A percentile compares a stretch with the other conserved stretches of the same genome.
Evolutionary conservation across 352 stramenopile species (phyloP).

Genomic region (Thraustochytrium striatum): DNA sequence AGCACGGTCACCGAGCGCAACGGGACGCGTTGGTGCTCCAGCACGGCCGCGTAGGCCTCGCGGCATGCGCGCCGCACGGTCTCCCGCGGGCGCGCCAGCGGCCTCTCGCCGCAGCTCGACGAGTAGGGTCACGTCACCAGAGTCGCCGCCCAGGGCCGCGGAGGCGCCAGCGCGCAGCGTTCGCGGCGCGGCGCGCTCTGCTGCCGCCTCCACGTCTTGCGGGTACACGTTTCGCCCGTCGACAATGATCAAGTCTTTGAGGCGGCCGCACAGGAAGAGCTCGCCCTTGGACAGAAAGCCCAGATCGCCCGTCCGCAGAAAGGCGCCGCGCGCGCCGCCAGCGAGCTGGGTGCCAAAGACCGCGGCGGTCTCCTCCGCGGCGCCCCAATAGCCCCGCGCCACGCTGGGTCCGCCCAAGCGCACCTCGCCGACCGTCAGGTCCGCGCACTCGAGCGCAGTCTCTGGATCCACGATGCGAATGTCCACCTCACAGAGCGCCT

Average conservation of each 20-base stretch:
- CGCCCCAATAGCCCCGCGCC: conserved; percentile 84
- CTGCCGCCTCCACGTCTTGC: conserved; percentile 92
- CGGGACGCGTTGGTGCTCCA: conserved; percentile 61
- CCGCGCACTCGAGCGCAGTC: conserved; percentile 57
- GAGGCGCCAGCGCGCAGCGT: conserved; percentile 52
- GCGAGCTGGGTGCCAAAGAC: conserved; percentile 71
- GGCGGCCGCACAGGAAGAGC: conserved; percentile 93
- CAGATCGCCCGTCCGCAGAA: conserved; percentile 90
- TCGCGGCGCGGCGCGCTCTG: conserved; percentile 66
- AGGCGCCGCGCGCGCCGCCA: conserved; percentile 55
- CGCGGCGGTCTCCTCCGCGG: conserved; percentile 68
- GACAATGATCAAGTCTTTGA: conserved; percentile 99
- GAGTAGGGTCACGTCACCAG: conserved; percentile 65
- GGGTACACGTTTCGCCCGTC: conserved; percentile 97
- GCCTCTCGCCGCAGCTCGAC: conserved; percentile 67
- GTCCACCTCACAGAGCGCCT: conserved; percentile 68
- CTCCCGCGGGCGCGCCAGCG: conserved; percentile 64
- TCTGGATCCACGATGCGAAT: conserved; percentile 67
- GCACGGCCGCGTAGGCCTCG: background rate
- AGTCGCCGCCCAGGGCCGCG: conserved; percentile 57
- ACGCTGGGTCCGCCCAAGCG: conserved; percentile 80
- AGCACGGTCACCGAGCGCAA: conserved; percentile 70
- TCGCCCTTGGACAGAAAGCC: conserved; percentile 81
- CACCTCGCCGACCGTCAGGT: conserved; percentile 68
- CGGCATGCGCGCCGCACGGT: background rate